Conservation (phyloP, 495 filamentous ascomycete species). For the Neurospora terricola region DNA sequence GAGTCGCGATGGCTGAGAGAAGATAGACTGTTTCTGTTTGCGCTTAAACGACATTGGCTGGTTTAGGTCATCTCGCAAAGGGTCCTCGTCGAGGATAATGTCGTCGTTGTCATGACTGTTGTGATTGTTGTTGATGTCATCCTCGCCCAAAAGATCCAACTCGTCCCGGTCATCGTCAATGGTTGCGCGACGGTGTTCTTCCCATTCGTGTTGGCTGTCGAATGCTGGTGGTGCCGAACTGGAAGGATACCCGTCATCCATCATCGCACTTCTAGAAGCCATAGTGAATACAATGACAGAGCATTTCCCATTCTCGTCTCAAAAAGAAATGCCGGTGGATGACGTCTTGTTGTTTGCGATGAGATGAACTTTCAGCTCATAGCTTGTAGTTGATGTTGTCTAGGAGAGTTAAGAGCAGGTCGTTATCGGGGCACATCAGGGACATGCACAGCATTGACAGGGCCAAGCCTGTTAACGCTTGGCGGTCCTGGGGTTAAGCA, state of each 20-base stretch:
- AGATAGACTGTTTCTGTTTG: slow-evolving; percentile 52
- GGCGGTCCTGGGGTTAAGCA: background rate
- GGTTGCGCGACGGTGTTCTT: slow-evolving; percentile 11
- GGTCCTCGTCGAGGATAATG: slow-evolving; percentile 34
- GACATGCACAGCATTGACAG: background rate
- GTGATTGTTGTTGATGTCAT: slow-evolving; percentile 20
- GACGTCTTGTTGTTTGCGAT: background rate
- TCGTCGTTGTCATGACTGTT: slow-evolving; percentile 21
- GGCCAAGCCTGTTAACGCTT: background rate
- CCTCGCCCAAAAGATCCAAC: slow-evolving; percentile 33
- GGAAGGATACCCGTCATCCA: slow-evolving; percentile 7
- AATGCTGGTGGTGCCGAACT: slow-evolving; percentile 5
- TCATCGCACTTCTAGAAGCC: slow-evolving; percentile 15
- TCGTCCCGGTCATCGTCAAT: slow-evolving; percentile 33
- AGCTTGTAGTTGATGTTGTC: background rate
- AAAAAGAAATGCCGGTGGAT: background rate
- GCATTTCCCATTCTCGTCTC: slow-evolving; percentile 13
- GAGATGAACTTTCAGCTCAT: background rate
- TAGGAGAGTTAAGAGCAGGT: background rate
- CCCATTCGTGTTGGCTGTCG: slow-evolving; percentile 1
- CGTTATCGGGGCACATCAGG: background rate
- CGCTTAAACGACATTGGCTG: slow-evolving; percentile 74
- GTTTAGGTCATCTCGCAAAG: slow-evolving; percentile 37
- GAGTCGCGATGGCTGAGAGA: slow-evolving; percentile 42
- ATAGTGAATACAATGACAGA: slow-evolving; percentile 2